Evolutionary conservation across 2,329 filamentous ascomycete species (phyloP), one percentile per base, ranked within the genome.

Genomic region (Claviceps quebecensis): DNA sequence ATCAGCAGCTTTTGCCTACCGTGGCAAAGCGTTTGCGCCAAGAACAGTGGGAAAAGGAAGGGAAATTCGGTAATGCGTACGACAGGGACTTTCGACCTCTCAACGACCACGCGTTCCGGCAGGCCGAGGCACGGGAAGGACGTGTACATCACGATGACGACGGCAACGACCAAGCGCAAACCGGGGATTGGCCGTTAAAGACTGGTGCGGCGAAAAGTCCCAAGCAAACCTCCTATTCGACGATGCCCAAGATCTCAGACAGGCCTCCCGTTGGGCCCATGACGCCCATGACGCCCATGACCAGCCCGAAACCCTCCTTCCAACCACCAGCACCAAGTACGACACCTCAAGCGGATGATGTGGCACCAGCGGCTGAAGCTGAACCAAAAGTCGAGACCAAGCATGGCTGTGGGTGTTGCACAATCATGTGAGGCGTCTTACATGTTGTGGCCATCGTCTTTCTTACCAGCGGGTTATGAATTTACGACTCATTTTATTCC

Each of bases 1-100:
- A 98, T 55, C 87, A 98, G 66, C 93, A 98, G 64, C 82, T 98
- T 50, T 80, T 98, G 11, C 93, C 93, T 1, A 97, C 93, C 0
- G 89, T 97, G 56, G 93, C 93, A 13, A 88, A 85, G 61, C 79
- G 87, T 52, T 76, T 97, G 66, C 87, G 93, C 65, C 91, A 96
- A 69, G 89, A 96, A 66, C 87, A 91, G 65, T 96, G 89, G 90
- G 89, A 94, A 67, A 86, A 83, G 59, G 87, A 96, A 66, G 90
- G 90, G 56, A 88, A 87, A 57, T 86, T 87, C 56, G 88, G 88
- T 3, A 87, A 80, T 53, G 76, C 84, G 26, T 96, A 95, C 64
- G 90, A 95, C 68, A 86, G 81, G 56, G 84, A 95, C 54, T 93
- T 96, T 69, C 81, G 86, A 17, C 84, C 90, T 5, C 71, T 97